Percentiles rank a stretch among this genome's conserved stretches.
Conservation (phyloP, 257 asterid genomes). For the Catharanthus roseus region DNA sequence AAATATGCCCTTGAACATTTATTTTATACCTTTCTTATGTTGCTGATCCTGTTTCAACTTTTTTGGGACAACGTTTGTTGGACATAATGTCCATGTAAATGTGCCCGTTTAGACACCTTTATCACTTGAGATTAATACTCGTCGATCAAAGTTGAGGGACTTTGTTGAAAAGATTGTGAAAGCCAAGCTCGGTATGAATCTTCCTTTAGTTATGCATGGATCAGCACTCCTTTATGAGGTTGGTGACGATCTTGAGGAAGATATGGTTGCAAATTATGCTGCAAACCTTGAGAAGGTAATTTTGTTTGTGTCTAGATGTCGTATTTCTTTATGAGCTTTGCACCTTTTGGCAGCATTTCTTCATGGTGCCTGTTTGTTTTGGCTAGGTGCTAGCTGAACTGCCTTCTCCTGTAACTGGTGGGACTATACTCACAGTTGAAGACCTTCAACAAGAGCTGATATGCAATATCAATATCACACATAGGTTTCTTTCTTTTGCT, state of each 20-base stretch:
- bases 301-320: conserved; percentile 4
- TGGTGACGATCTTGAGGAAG: conserved; percentile 95
- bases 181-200: conserved; percentile 88
- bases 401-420: conserved; percentile 83
- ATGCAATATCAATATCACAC: conserved; percentile 75
- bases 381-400: conserved; percentile 73
- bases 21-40: background rate
- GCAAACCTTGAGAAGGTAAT: conserved; percentile 91
- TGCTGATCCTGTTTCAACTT: conserved; percentile 9
- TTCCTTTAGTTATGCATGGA: conserved; percentile 87
- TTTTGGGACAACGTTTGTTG: conserved; percentile 12
- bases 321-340: background rate
- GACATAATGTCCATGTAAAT: conserved; percentile 18
- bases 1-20: background rate
- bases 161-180: conserved; percentile 81
- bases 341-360: background rate
- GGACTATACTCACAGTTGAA: conserved; percentile 80
- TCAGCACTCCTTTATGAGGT: conserved; percentile 83
- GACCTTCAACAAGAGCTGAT: conserved; percentile 92
- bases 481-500: conserved; percentile 52
- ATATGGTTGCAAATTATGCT: conserved; percentile 76
- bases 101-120: conserved; percentile 68
- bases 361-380: conserved; percentile 16
- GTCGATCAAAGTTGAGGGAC: conserved; percentile 78
- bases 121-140: conserved; percentile 79